Evolutionary conservation across 805 yeast genomes (phyloP).

Genomic region (Teunomyces barrocoloradensis): DNA sequence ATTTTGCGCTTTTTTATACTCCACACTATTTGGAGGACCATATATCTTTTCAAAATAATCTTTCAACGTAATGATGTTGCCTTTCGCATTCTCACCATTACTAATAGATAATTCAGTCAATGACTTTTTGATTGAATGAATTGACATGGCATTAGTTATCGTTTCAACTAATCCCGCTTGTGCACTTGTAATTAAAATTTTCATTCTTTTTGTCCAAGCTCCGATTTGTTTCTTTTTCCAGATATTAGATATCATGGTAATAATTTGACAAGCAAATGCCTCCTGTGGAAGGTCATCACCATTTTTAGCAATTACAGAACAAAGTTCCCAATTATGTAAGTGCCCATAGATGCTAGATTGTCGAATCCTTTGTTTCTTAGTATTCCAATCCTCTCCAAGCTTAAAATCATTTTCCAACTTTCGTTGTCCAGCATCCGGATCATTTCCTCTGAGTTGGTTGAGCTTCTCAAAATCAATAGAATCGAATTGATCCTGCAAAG

Average conservation of each 20-base stretch:
- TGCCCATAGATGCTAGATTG: conserved; percentile 80
- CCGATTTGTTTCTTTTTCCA: conserved; percentile 72
- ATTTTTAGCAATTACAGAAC: conserved; percentile 93
- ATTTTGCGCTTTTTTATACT: conserved; percentile 73
- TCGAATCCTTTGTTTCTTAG: conserved; percentile 78
- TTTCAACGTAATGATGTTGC: conserved; percentile 64
- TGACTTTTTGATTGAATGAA: conserved; percentile 93
- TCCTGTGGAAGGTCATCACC: conserved; percentile 96
- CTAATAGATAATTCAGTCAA: conserved; percentile 71
- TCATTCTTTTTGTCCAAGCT: conserved; percentile 93
- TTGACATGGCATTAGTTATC: conserved; percentile 88
- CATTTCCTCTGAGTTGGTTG: conserved; percentile 65
- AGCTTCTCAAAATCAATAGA: conserved; percentile 31
- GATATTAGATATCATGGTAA: conserved; percentile 78
- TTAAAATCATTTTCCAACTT: conserved; percentile 90
- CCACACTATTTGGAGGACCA: conserved; percentile 57
- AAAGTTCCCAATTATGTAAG: conserved; percentile 87
- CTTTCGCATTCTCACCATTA: conserved; percentile 67
- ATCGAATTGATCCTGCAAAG: conserved; percentile 42
- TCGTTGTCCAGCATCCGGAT: conserved; percentile 71
- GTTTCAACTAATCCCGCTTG: conserved; percentile 93
- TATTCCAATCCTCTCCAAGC: conserved; percentile 90
- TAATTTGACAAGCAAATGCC: conserved; percentile 95
- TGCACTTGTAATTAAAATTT: conserved; percentile 86
- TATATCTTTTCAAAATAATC: conserved; percentile 79